Evolutionary conservation across 1,284 basidiomycete genomes (phyloP).

Genomic region (Trichosporon faecale): DNA sequence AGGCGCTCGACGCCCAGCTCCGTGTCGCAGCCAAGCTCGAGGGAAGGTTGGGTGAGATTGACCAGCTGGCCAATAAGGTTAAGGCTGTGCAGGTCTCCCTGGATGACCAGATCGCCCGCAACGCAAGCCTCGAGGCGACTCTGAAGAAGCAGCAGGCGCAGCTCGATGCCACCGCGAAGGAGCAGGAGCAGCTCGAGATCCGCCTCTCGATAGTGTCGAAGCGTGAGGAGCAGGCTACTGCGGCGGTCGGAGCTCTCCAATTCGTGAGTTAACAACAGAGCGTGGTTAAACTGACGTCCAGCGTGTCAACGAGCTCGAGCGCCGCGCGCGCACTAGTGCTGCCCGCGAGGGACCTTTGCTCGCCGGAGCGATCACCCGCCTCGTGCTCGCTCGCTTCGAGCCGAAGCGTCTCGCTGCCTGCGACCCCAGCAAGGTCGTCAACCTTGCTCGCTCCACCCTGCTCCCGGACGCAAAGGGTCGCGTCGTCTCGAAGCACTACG

Average conservation of each 20-base stretch:
- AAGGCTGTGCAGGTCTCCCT: not conserved
- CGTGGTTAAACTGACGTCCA: not conserved
- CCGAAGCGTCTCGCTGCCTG: not conserved
- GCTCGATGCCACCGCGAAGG: not conserved
- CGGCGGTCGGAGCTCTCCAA: not conserved
- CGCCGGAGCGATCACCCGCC: constrained; percentile 2
- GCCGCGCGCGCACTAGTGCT: constrained; percentile 3
- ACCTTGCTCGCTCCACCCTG: not conserved
- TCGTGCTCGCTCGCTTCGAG: constrained; percentile 4
- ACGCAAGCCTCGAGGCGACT: not conserved
- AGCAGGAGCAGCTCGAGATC: constrained; percentile 10
- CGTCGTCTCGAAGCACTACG: constrained; percentile 1
- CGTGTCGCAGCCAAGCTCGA: not conserved
- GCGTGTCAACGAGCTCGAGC: constrained; percentile 3
- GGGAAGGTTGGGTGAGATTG: not conserved
- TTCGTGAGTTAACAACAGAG: not conserved
- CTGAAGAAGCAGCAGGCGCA: constrained; percentile 3
- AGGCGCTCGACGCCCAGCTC: not conserved
- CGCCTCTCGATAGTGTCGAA: not conserved
- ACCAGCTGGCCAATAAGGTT: not conserved
- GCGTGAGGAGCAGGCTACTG: not conserved
- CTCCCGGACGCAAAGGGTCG: not conserved
- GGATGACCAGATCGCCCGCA: not conserved
- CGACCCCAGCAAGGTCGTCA: constrained; percentile 5
- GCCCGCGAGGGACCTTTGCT: constrained; percentile 1